Base-by-base conservation (phyloP, 176 grass and related monocot genomes). In the Bromus sterilis region DNA sequence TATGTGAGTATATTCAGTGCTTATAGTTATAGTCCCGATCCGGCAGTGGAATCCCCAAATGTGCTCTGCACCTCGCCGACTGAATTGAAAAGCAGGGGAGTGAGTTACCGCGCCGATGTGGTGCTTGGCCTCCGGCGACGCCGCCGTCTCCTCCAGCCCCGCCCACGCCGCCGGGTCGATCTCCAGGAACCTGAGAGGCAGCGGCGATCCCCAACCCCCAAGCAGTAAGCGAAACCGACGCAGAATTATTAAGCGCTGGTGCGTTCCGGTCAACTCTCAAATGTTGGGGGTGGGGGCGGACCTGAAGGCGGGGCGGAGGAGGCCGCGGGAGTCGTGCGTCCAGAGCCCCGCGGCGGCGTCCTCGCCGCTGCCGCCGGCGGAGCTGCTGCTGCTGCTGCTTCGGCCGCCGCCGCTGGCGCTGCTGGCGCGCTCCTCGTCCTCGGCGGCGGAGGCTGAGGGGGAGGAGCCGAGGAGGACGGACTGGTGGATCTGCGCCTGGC, bases 271-370 rank as follows among this genome's bases (percentile, higher is more conserved):
- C n/a, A n/a, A n/a, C n/a, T n/a, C n/a, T n/a, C 4, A 23, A 75
- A 34, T 10, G 66, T 3, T n/a, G 29, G 3, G 16, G 10, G 6
- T 4, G 36, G 49, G 49, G 40, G 36, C 26, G 75, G 34, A 98
- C 95, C 95, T 98, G 88, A 98, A 98, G 76, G 95, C 84, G 74
- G 95, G 95, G 78, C 90, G 95, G 79, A 98, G 92, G 62, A 98
- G 92, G 82, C 95, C 86, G 61, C 89, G 90, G 58, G 92, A 98
- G 25, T 95, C 92, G 86, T 98, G 92, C 71, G 88, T 93, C 95
- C 95, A 98, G 63, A 98, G 86, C 32, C 34, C 87, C 15, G 44
- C 44, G 61, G 79, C 82, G 75, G 76, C 56, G 75, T 74, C 80
- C 37, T 74, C 80, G 37, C 32, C 76, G 82, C 80, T 72, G 58